Base-by-base conservation (phyloP, 2,329 filamentous ascomycete genomes). In the Trichoderma harzianum region DNA sequence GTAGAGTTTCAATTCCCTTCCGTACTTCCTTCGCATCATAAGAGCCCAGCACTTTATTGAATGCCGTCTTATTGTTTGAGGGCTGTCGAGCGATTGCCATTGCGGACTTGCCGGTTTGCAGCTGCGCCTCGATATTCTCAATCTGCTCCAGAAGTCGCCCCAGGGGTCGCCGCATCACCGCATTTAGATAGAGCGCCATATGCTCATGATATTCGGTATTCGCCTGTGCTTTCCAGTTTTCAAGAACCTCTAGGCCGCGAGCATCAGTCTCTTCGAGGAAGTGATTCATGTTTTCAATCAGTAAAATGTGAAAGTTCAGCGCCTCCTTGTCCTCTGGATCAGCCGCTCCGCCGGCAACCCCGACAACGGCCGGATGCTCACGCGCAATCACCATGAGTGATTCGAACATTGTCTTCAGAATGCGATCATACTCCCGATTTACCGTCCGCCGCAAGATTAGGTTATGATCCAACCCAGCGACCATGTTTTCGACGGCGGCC, bases 211-310 rank as follows among this genome's bases (percentile, higher is more conserved):
- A 91, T 82, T 97, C 94, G 60, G 89, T 86, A 36, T 88, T 85
- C 1, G 95, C 96, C 71, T 92, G 91, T 51, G 91, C 89, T 78
- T 91, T 92, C 93, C 95, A 98, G 76, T 93, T 90, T 73, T 93
- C 90, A 5, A 98, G 87, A 1, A 97, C 90, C 8, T 92, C 88
- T 74, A 96, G 89, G 47, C 88, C 87, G 21, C 89, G 88, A 18
- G 91, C 86, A 75, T 97, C 93, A 10, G 97, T 92, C 80, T 98
- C 95, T 79, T 98, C 95, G 12, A 96, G 86, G 82, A 97, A 98
- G 82, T 97, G 94, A 79, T 98, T 97, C 94, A 98, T 98, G 81
- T 99, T 99, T 82, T 99, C 95, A 76, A 99, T 98, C 69, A 98
- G 87, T 39, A 98, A 87, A 77, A 99, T 97, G 81, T 98, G 95